Evolutionary conservation across 768 basidiomycete genomes (phyloP).

Genomic region (Serendipita sp.): DNA sequence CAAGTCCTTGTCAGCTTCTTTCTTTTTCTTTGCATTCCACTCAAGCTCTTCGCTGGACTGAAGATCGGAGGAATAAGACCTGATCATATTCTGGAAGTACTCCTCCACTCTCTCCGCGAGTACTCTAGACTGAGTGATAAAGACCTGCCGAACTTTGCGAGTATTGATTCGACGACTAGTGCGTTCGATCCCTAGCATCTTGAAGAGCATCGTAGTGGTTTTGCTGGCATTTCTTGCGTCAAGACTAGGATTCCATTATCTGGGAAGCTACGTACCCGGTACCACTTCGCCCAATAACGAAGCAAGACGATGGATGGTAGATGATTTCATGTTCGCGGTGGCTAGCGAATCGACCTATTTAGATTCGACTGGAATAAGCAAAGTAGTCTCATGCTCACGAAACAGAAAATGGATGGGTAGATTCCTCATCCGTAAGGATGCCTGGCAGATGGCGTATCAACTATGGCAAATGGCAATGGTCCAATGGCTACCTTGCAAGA

Average conservation of each 20-base stretch:
- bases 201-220: constrained; percentile 64
- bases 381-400: constrained; percentile 14
- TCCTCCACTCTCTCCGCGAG: constrained; percentile 58
- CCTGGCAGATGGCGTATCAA: constrained; percentile 19
- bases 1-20: constrained; percentile 17
- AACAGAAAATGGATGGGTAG: constrained; percentile 20
- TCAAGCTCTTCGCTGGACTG: constrained; percentile 26
- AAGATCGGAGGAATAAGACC: constrained; percentile 27
- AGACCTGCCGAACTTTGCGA: constrained; percentile 45
- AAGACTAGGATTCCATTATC: neutral
- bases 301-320: constrained; percentile 43
- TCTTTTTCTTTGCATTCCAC: constrained; percentile 12
- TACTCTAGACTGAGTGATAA: constrained; percentile 55
- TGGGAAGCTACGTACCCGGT: constrained; percentile 38
- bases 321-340: constrained; percentile 40
- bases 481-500: constrained; percentile 23
- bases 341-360: constrained; percentile 13
- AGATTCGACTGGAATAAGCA: neutral
- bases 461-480: neutral
- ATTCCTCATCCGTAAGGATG: constrained; percentile 36
- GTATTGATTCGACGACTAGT: constrained; percentile 21
- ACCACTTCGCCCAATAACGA: constrained; percentile 55
- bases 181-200: constrained; percentile 54
- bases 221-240: constrained; percentile 40
- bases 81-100: constrained; percentile 38